These are phyloP conservation scores for Sporothrix curviconia DNA, from an alignment of 2,329 filamentous ascomycete species.

Conservation along the genomic window DNA sequence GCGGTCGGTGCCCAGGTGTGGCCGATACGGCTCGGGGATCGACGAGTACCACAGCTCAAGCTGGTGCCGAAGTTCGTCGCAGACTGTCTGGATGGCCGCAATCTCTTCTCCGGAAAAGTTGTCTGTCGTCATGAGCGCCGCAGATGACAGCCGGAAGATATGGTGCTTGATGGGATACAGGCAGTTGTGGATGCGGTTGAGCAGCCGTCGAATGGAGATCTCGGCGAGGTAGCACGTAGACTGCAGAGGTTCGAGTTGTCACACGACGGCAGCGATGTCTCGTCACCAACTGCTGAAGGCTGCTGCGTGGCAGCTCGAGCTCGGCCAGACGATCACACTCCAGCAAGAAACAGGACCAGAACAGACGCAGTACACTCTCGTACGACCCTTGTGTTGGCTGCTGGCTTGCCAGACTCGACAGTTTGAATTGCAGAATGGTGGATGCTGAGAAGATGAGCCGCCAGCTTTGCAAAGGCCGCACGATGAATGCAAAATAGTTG, in stretches of 20 bases:
- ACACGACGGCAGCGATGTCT: slow-evolving; percentile 26
- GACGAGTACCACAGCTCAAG: slow-evolving; percentile 28
- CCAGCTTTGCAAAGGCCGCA: slow-evolving; percentile 30
- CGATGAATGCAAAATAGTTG: slow-evolving; percentile 30
- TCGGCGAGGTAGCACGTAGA: slow-evolving; percentile 29
- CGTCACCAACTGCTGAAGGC: slow-evolving; percentile 27
- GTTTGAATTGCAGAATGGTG: slow-evolving; percentile 26
- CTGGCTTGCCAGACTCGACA: slow-evolving; percentile 19
- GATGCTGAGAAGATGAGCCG: slow-evolving; percentile 28
- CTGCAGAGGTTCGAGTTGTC: slow-evolving; percentile 20
- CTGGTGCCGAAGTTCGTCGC: slow-evolving; percentile 28
- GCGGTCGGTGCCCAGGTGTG: slow-evolving; percentile 21
- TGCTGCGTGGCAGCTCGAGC: slow-evolving; percentile 28
- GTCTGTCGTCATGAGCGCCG: slow-evolving; percentile 22
- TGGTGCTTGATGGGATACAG: slow-evolving; percentile 26
- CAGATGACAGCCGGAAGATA: slow-evolving; percentile 22
- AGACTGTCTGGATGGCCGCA: slow-evolving; percentile 24
- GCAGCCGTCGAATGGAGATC: slow-evolving; percentile 27
- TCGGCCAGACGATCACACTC: slow-evolving; percentile 30
- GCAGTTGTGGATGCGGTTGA: slow-evolving; percentile 30
- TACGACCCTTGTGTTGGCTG: neutral
- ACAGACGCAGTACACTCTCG: slow-evolving; percentile 23
- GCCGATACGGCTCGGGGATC: slow-evolving; percentile 27
- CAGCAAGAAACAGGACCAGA: slow-evolving; percentile 29
- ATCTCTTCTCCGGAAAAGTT: slow-evolving; percentile 26